phyloP scores from a whole-genome alignment of 495 filamentous ascomycete genomes.

The Daldinia concentrica region DNA sequence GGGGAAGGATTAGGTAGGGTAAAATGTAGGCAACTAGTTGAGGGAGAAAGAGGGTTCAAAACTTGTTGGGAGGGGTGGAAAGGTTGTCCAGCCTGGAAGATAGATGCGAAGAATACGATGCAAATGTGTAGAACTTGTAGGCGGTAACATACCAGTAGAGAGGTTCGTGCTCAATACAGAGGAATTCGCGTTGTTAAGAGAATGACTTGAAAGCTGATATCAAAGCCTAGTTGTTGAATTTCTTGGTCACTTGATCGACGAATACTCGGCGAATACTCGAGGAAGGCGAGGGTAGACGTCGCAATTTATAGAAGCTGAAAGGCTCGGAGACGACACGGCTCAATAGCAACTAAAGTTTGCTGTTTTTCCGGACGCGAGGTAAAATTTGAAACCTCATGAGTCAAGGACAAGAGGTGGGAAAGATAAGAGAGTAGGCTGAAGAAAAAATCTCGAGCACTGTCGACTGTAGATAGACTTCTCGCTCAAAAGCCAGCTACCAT shows the following conservation, averaged over 20 bases:
- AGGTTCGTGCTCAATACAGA: background rate
- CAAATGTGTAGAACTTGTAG: background rate
- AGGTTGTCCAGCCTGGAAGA: background rate
- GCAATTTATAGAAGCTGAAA: background rate
- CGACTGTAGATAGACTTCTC: background rate
- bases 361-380: background rate
- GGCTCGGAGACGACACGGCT: background rate
- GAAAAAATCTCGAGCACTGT: background rate
- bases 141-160: background rate
- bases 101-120: background rate
- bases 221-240: background rate
- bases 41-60: background rate
- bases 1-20: background rate
- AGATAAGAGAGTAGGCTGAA: background rate
- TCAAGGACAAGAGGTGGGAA: background rate
- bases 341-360: background rate
- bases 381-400: background rate
- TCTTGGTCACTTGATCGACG: background rate
- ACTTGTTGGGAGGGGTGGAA: background rate
- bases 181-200: background rate
- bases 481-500: background rate
- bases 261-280: background rate
- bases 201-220: background rate
- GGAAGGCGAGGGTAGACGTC: background rate
- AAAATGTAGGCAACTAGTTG: background rate